Evolutionary conservation across 352 stramenopile genomes (phyloP).

Genomic region (Globisporangium iwayamae): DNA sequence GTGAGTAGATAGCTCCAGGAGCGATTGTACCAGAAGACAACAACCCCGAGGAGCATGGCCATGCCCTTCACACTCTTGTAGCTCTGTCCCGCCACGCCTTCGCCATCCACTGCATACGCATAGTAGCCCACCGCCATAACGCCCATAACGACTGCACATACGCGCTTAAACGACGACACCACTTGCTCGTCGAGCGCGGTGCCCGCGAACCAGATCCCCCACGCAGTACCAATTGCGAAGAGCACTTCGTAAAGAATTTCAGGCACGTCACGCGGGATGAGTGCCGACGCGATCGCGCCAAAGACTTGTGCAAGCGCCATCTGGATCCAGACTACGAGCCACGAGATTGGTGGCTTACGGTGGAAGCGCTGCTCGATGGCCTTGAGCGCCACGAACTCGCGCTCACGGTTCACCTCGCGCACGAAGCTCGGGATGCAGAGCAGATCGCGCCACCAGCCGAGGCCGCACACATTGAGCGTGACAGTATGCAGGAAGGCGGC

Average conservation of each 20-base stretch:
- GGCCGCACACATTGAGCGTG: conserved; percentile 20
- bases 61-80: conserved; percentile 1
- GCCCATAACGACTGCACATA: not conserved
- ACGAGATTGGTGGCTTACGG: conserved; percentile 9
- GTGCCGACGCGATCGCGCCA: conserved; percentile 9
- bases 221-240: conserved; percentile 16
- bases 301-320: conserved; percentile 7
- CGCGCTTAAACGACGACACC: not conserved
- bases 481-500: conserved; percentile 20
- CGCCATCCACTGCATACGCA: not conserved
- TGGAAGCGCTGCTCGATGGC: conserved; percentile 15
- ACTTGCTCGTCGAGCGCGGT: conserved; percentile 13
- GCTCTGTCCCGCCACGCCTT: not conserved
- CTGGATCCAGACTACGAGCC: conserved; percentile 15
- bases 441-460: conserved; percentile 20
- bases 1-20: not conserved
- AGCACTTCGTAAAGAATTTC: conserved; percentile 16
- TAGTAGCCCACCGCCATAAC: not conserved
- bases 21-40: conserved; percentile 8
- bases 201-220: conserved; percentile 17
- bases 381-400: conserved; percentile 16
- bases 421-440: conserved; percentile 19
- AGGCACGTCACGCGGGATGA: conserved; percentile 7
- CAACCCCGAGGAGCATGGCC: conserved; percentile 2
- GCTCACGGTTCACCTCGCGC: conserved; percentile 15